These are phyloP conservation scores for Eimeria necatrix DNA, from an alignment of 169 alveolate species.

Conservation along the genomic window DNA sequence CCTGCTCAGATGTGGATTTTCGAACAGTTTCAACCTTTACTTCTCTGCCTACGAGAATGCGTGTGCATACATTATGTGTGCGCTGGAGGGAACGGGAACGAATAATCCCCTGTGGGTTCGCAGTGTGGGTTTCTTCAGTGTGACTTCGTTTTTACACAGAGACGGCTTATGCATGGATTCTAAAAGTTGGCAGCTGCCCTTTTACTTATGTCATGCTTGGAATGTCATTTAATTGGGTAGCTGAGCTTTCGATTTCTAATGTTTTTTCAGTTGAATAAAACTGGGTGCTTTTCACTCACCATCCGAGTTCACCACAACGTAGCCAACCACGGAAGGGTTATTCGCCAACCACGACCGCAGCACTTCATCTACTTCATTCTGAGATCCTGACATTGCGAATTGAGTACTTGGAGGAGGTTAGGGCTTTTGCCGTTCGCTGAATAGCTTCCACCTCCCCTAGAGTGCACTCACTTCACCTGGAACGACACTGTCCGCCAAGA, in stretches of 20 bases:
- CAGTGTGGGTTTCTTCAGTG: too few species aligned
- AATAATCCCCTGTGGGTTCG: too few species aligned
- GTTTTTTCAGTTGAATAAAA: neutral
- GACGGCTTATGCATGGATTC: too few species aligned
- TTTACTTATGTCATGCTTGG: too few species aligned
- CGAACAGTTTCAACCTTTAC: too few species aligned
- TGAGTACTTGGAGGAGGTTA: neutral
- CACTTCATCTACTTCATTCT: constrained; percentile 80
- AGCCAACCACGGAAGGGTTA: constrained; percentile 80
- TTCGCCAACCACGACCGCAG: constrained; percentile 77
- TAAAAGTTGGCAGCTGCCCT: too few species aligned
- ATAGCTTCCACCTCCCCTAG: neutral
- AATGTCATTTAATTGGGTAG: neutral
- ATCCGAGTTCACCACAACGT: constrained; percentile 82
- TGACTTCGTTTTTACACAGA: too few species aligned
- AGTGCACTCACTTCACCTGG: neutral
- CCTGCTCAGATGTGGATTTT: too few species aligned
- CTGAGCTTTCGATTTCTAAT: neutral
- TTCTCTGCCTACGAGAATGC: too few species aligned
- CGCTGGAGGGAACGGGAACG: too few species aligned
- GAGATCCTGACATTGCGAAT: constrained; percentile 73
- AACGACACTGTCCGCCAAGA: neutral
- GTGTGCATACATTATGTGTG: too few species aligned
- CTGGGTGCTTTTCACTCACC: constrained; percentile 59
- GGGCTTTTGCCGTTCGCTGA: neutral